These are phyloP conservation scores for Crithidia bombi DNA, from an alignment of 208 protist genomes.

Conservation along the genomic window DNA sequence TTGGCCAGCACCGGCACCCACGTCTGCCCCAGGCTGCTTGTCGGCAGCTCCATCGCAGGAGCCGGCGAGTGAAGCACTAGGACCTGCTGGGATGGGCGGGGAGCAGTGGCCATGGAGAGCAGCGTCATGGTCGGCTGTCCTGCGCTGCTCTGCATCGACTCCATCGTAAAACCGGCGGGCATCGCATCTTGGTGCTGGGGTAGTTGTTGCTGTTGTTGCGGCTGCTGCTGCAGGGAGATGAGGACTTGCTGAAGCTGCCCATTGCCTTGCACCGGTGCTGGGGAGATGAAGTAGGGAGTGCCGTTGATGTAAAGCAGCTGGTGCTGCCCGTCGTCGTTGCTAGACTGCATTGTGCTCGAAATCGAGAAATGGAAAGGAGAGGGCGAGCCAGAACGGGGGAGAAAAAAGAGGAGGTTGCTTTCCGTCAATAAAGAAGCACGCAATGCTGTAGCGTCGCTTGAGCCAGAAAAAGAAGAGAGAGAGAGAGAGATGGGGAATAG, in stretches of 20 bases:
- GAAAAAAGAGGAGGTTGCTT: not conserved
- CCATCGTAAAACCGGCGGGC: not conserved
- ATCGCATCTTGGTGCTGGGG: constrained; percentile 5
- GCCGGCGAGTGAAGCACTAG: not conserved
- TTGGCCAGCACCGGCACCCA: constrained; percentile 9
- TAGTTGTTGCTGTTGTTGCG: not conserved
- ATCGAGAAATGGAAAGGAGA: not conserved
- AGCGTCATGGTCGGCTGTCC: not conserved
- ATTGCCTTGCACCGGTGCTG: not conserved
- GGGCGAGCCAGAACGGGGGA: not conserved
- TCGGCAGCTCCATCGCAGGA: not conserved
- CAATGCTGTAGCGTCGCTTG: no score
- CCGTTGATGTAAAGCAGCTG: constrained; percentile 10
- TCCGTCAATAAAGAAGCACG: no score
- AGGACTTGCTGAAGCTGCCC: constrained; percentile 9
- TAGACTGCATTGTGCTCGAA: not conserved
- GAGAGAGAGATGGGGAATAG: no score
- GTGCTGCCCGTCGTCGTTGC: not conserved
- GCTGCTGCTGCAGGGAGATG: not conserved
- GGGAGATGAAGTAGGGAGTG: constrained; percentile 1
- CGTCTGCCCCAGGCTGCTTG: not conserved
- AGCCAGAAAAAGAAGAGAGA: no score
- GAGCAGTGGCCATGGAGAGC: not conserved
- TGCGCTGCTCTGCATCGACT: not conserved
- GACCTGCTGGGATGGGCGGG: not conserved